These are phyloP conservation scores for Amanita brunnescens DNA, from an alignment of 768 basidiomycete genomes.

Conservation along the genomic window DNA sequence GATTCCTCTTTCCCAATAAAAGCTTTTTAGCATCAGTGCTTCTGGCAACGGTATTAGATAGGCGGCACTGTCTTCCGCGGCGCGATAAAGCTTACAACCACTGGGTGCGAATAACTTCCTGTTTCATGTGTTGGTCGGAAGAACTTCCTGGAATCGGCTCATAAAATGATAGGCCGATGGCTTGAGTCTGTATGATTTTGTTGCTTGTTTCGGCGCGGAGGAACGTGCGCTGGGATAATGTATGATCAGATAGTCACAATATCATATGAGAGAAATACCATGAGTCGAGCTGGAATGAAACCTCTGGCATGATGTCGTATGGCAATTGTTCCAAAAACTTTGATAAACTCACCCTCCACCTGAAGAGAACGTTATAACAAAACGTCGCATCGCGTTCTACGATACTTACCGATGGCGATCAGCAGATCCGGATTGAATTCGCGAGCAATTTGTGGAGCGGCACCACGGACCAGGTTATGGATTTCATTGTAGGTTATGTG, in stretches of 20 bases:
- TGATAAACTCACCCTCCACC: slow-evolving; percentile 67
- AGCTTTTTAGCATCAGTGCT: slow-evolving; percentile 58
- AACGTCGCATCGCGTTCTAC: not conserved
- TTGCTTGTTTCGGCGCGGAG: slow-evolving; percentile 61
- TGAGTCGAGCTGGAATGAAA: slow-evolving; percentile 91
- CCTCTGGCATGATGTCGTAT: slow-evolving; percentile 40
- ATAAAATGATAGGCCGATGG: slow-evolving; percentile 93
- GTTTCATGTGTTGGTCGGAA: slow-evolving; percentile 64
- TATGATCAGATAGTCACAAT: slow-evolving; percentile 18
- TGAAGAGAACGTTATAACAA: slow-evolving; percentile 16
- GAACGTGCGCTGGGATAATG: slow-evolving; percentile 55
- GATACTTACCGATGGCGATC: slow-evolving; percentile 64
- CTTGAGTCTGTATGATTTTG: slow-evolving; percentile 85
- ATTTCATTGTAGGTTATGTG: slow-evolving; percentile 87
- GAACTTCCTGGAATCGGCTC: slow-evolving; percentile 80
- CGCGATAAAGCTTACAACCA: slow-evolving; percentile 64
- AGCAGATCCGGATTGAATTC: slow-evolving; percentile 84
- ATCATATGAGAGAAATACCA: slow-evolving; percentile 34
- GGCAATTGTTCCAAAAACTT: slow-evolving; percentile 10
- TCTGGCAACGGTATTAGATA: slow-evolving; percentile 21
- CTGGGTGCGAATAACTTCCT: slow-evolving; percentile 88
- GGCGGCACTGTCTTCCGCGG: slow-evolving; percentile 6
- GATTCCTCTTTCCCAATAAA: slow-evolving; percentile 69
- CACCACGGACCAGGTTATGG: slow-evolving; percentile 74
- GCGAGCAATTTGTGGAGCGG: slow-evolving; percentile 56